Percentiles rank a stretch among this genome's conserved stretches.
Conservation (phyloP, 768 basidiomycete genomes). For the Tricholoma hemisulphureum region DNA sequence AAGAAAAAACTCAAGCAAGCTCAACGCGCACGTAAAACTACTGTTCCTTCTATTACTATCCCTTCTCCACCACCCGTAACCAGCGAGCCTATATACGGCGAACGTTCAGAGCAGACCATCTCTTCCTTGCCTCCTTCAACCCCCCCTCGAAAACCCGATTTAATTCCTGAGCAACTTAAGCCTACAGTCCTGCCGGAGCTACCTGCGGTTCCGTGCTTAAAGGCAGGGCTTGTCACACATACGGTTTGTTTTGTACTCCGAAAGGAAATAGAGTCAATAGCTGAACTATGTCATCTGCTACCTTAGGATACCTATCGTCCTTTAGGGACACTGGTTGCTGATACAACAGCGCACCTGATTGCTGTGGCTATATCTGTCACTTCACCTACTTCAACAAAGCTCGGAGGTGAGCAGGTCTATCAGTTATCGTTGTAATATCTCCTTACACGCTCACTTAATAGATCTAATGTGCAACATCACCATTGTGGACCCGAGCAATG, state of each 20-base stretch:
- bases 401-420: slow-evolving; percentile 22
- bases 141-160: not conserved
- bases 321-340: slow-evolving; percentile 9
- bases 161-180: not conserved
- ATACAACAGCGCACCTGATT: slow-evolving; percentile 17
- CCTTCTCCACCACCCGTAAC: not conserved
- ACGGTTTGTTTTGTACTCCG: not conserved
- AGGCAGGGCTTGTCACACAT: not conserved
- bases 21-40: not conserved
- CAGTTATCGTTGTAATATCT: not conserved
- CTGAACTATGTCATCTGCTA: not conserved
- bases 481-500: slow-evolving; percentile 53
- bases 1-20: not conserved
- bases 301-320: slow-evolving; percentile 17
- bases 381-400: slow-evolving; percentile 13
- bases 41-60: not conserved
- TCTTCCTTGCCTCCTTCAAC: not conserved
- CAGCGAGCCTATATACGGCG: not conserved
- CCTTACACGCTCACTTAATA: slow-evolving; percentile 20
- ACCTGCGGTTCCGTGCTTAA: not conserved
- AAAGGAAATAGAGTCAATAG: not conserved
- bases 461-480: slow-evolving; percentile 46
- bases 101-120: not conserved
- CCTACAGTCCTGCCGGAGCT: not conserved
- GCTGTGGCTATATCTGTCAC: slow-evolving; percentile 23